Conservation (phyloP, 2,329 filamentous ascomycete species). For the Chaetomium olivaceum region DNA sequence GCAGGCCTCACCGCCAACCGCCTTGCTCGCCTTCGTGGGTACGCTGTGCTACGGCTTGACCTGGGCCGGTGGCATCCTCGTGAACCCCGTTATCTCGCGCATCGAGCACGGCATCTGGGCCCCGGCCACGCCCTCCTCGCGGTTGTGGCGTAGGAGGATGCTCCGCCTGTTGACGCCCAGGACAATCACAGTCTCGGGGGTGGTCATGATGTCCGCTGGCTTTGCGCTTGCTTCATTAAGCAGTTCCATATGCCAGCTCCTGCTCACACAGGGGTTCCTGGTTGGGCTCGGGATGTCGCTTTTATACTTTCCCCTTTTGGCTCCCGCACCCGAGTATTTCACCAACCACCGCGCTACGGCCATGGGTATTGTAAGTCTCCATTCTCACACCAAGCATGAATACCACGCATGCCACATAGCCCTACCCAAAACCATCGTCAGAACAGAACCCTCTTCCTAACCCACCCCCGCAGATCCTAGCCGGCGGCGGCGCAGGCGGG, state of each 20-base stretch:
- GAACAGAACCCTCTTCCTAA: neutral
- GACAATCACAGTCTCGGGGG: conserved; percentile 45
- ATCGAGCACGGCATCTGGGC: conserved; percentile 40
- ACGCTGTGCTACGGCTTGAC: conserved; percentile 51
- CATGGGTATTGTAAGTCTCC: conserved; percentile 44
- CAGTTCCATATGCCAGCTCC: conserved; percentile 43
- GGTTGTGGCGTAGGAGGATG: conserved; percentile 31
- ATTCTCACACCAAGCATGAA: neutral
- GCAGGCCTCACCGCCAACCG: conserved; percentile 40
- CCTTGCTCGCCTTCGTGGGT: conserved; percentile 50
- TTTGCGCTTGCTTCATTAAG: conserved; percentile 45
- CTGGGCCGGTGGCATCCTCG: conserved; percentile 51
- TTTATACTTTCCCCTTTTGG: conserved; percentile 47
- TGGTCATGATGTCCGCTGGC: conserved; percentile 44
- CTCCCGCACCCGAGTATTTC: conserved; percentile 52
- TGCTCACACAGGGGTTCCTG: conserved; percentile 47
- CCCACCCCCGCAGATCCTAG: conserved; percentile 36
- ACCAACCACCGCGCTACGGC: conserved; percentile 48
- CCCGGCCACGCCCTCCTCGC: conserved; percentile 25
- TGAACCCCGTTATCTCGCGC: conserved; percentile 50
- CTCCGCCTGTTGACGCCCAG: conserved; percentile 36
- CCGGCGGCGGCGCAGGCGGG: conserved; percentile 46
- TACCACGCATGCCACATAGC: too few species aligned
- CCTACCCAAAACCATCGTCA: neutral
- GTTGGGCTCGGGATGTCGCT: conserved; percentile 48